Base-by-base conservation (phyloP, 768 basidiomycete genomes). In the Sistotremastrum niveocremeum region DNA sequence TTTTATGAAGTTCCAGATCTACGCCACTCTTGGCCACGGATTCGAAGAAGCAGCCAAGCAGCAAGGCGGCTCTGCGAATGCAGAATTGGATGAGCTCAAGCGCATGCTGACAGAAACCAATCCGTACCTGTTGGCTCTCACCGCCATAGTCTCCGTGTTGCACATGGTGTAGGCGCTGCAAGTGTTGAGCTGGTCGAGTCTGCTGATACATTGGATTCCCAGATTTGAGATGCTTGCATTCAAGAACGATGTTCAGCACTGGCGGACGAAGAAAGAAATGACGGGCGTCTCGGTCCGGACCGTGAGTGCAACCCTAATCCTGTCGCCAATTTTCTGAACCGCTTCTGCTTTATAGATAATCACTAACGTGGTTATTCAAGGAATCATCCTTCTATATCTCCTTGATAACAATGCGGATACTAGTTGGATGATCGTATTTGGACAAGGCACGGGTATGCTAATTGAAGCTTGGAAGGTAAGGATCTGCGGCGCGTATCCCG, bases 221-320 rank as follows among this genome's bases (percentile, higher is more conserved):
- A 89, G 87, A 29, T 94, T 95, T 59, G 90, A 94, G 66, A 85
- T 95, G 77, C 68, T 95, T 47, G 94, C 94, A 9, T 97, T 98
- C 76, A 87, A 85, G 58, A 83, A 78, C 30, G 94, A 98, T 57
- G 87, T 98, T 38, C 79, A 83, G 31, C 94, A 98, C 60, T 97
- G 93, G 93, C 72, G 90, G 37, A 79, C 90, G 57, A 93, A 80
- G 68, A 82, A 91, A 55, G 91, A 98, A 60, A 77, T 98, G 63
- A 84, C 85, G 49, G 95, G 95, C 8, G 93, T 99, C 9, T 94
- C 90, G 44, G 74, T 99, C 52, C 78, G 91, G 84, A 85, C 52
- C 57, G 74, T 54, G 10, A 37, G 9, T 30, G 52, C 47, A 45
- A 30, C 11, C 10, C 34, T 42, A 28, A 32, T 43, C 35, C 55